phyloP scores from a whole-genome alignment of 768 basidiomycete species.

The Hortiboletus campestris region DNA sequence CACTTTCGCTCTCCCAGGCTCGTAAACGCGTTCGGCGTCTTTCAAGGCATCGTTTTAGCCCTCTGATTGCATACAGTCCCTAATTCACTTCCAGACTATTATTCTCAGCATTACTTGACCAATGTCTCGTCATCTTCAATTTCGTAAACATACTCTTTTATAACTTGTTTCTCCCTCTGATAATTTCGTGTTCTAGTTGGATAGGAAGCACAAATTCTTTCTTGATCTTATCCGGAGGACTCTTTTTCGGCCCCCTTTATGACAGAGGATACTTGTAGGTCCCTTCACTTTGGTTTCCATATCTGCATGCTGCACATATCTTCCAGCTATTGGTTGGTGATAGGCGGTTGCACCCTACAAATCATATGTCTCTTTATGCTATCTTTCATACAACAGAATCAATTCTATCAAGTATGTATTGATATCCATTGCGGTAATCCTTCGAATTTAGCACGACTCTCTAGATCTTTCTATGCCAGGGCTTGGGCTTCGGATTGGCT shows the following conservation, averaged over 20 bases:
- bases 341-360: constrained; percentile 44
- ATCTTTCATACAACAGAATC: constrained; percentile 36
- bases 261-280: constrained; percentile 52
- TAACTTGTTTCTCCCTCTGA: background rate
- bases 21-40: constrained; percentile 39
- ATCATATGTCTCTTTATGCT: constrained; percentile 43
- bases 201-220: constrained; percentile 52
- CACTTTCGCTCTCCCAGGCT: constrained; percentile 22
- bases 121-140: constrained; percentile 36
- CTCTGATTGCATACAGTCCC: background rate
- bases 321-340: constrained; percentile 42
- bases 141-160: constrained; percentile 25
- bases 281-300: background rate
- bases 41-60: constrained; percentile 31
- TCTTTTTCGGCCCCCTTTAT: constrained; percentile 48
- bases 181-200: constrained; percentile 27
- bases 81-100: constrained; percentile 34
- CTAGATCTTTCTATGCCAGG: constrained; percentile 37
- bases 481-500: constrained; percentile 48
- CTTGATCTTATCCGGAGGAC: constrained; percentile 41
- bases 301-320: background rate
- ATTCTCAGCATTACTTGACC: constrained; percentile 35
- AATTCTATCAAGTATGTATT: constrained; percentile 38
- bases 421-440: background rate
- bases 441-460: constrained; percentile 26